phyloP scores from a whole-genome alignment of 345 rosid genomes.

The Populus nigra region DNA sequence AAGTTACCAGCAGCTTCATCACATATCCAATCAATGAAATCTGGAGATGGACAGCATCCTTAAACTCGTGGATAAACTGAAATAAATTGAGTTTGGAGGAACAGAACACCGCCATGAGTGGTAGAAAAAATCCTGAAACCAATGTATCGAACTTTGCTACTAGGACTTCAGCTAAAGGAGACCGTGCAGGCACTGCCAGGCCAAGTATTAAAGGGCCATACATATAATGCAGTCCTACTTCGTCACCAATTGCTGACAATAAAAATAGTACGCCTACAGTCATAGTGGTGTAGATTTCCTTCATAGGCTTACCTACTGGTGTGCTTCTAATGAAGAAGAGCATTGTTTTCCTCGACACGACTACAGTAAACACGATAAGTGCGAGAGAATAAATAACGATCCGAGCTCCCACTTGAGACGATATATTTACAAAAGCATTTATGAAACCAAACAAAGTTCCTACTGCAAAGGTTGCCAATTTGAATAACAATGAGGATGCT shows the following conservation, averaged over 20 bases:
- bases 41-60: neutral
- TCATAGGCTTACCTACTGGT: slow-evolving; percentile 26
- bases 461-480: neutral
- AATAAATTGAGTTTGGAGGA: slow-evolving; percentile 20
- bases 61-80: neutral
- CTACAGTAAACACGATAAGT: neutral
- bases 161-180: slow-evolving; percentile 31
- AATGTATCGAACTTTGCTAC: slow-evolving; percentile 25
- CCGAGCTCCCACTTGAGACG: neutral
- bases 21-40: slow-evolving; percentile 2
- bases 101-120: slow-evolving; percentile 16
- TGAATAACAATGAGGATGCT: slow-evolving; percentile 30
- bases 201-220: slow-evolving; percentile 32
- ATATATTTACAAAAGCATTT: neutral
- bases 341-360: slow-evolving; percentile 6
- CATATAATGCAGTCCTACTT: slow-evolving; percentile 17
- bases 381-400: neutral
- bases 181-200: slow-evolving; percentile 33
- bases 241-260: slow-evolving; percentile 24
- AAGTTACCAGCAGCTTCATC: slow-evolving; percentile 5
- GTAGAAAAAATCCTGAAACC: slow-evolving; percentile 25
- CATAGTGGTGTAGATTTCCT: slow-evolving; percentile 7
- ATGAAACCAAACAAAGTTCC: neutral
- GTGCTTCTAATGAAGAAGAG: slow-evolving; percentile 25
- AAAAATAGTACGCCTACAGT: neutral